These are phyloP conservation scores for Talaromyces pinophilus DNA, from an alignment of 2,329 filamentous ascomycete species.

Conservation along the genomic window DNA sequence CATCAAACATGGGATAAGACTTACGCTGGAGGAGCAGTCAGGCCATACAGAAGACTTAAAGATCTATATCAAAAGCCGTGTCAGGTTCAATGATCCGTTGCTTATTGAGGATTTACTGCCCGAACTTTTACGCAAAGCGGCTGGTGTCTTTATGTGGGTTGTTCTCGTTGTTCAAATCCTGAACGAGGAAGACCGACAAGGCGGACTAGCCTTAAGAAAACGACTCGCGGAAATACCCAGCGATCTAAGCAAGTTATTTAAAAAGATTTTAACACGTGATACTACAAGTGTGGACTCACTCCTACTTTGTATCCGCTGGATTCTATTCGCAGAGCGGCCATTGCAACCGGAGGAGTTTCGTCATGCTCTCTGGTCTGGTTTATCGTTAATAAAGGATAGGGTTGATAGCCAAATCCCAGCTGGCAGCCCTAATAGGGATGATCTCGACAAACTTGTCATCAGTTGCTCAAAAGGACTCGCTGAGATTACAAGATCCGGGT, in stretches of 20 bases:
- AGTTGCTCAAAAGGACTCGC: slow-evolving; percentile 35
- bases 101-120: slow-evolving; percentile 32
- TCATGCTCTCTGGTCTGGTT: slow-evolving; percentile 25
- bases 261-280: slow-evolving; percentile 22
- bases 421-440: not conserved
- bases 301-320: slow-evolving; percentile 17
- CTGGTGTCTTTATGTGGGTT: slow-evolving; percentile 50
- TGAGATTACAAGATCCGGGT: slow-evolving; percentile 30
- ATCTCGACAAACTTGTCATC: not conserved
- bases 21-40: slow-evolving; percentile 44
- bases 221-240: slow-evolving; percentile 39
- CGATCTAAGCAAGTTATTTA: slow-evolving; percentile 25
- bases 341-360: slow-evolving; percentile 26
- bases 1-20: slow-evolving; percentile 32
- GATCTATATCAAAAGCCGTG: slow-evolving; percentile 1
- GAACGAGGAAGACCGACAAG: slow-evolving; percentile 39
- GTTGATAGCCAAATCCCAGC: slow-evolving; percentile 10
- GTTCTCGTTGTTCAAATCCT: slow-evolving; percentile 47
- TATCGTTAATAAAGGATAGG: slow-evolving; percentile 26
- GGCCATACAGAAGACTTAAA: slow-evolving; percentile 34
- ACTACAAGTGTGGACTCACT: slow-evolving; percentile 10
- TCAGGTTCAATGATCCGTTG: not conserved
- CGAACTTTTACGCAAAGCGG: slow-evolving; percentile 42
- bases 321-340: slow-evolving; percentile 23
- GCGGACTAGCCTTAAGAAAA: slow-evolving; percentile 32